Evolutionary conservation across 1,284 basidiomycete species (phyloP).

Genomic region (Cystobasidium sp.): DNA sequence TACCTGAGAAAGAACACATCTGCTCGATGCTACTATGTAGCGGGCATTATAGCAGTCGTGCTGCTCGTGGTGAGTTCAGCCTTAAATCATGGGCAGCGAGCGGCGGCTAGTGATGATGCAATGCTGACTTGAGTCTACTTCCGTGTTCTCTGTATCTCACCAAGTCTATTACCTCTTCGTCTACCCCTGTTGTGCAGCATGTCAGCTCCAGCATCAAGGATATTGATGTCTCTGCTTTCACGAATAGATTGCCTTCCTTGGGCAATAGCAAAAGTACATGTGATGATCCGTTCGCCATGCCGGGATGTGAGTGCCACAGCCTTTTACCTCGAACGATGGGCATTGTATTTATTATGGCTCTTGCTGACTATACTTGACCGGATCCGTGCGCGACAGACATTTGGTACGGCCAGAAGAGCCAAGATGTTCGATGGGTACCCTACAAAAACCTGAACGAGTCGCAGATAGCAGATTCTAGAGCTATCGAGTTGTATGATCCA

Average conservation of each 20-base stretch:
- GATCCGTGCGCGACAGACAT: conserved; percentile 14
- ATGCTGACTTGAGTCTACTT: no score
- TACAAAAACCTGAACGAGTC: conserved; percentile 14
- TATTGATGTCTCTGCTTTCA: conserved; percentile 13
- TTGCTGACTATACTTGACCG: neutral
- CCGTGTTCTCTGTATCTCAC: no score
- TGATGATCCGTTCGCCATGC: conserved; percentile 31
- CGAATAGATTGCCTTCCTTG: neutral
- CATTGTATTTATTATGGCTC: neutral
- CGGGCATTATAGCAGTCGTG: neutral
- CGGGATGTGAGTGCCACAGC: conserved; percentile 21
- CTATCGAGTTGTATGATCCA: conserved; percentile 9
- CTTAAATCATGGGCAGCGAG: neutral
- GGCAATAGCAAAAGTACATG: conserved; percentile 12
- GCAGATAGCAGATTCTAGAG: conserved; percentile 14
- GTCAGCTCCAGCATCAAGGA: neutral
- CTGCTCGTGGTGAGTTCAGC: neutral
- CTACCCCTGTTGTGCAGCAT: conserved; percentile 1
- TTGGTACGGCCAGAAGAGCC: conserved; percentile 34
- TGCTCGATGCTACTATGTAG: neutral
- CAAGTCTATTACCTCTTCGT: conserved; percentile 8
- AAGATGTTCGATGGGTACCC: conserved; percentile 41
- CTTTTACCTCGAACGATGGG: neutral
- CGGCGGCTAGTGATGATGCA: no score
- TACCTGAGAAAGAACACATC: neutral